Conservation (phyloP, 2,329 filamentous ascomycete species). For the Nemania abortiva region DNA sequence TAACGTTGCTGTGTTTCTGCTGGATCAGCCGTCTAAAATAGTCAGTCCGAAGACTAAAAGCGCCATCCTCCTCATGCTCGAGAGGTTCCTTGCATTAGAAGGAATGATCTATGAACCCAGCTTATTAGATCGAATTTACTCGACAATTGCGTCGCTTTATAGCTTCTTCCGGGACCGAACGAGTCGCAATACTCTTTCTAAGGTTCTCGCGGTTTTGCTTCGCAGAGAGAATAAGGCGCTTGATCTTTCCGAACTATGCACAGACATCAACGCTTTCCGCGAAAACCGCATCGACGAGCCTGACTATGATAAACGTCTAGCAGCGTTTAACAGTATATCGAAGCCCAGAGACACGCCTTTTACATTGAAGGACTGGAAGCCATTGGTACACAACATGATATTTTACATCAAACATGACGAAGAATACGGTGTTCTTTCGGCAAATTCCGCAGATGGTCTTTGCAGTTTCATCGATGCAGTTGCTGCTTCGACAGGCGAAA, state of each 20-base stretch:
- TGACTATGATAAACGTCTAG: constrained; percentile 85
- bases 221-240: constrained; percentile 69
- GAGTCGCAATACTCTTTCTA: constrained; percentile 79
- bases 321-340: constrained; percentile 80
- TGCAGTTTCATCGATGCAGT: constrained; percentile 80
- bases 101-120: constrained; percentile 66
- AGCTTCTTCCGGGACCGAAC: constrained; percentile 87
- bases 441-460: constrained; percentile 84
- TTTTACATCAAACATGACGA: constrained; percentile 89
- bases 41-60: constrained; percentile 88
- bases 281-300: constrained; percentile 81
- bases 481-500: constrained; percentile 56
- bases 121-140: constrained; percentile 75
- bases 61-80: constrained; percentile 81
- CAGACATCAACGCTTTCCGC: constrained; percentile 84
- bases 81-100: constrained; percentile 80
- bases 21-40: constrained; percentile 85
- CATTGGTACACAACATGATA: constrained; percentile 88
- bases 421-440: constrained; percentile 84
- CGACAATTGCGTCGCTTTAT: constrained; percentile 83
- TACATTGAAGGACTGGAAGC: constrained; percentile 82
- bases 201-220: constrained; percentile 79
- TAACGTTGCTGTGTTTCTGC: constrained; percentile 81
- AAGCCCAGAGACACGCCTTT: constrained; percentile 69
- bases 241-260: constrained; percentile 77